Evolutionary conservation across 1,284 basidiomycete species (phyloP).

Genomic region (Moesziomyces aphidis): DNA sequence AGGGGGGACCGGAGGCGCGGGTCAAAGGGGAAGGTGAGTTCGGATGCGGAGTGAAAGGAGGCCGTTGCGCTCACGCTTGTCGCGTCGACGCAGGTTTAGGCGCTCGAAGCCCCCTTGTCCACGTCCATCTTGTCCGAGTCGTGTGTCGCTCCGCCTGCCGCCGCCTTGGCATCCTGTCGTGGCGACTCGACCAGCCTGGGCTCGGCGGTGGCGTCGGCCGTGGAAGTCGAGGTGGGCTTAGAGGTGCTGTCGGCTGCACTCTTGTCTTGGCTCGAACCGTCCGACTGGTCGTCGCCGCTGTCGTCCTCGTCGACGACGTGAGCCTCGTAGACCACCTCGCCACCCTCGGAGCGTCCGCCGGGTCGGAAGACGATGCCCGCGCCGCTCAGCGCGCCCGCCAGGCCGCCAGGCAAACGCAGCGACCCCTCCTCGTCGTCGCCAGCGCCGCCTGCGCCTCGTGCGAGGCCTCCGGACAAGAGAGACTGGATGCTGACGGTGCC

Average conservation of each 20-base stretch:
- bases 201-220: slow-evolving; percentile 17
- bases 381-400: slow-evolving; percentile 58
- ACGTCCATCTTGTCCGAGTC: slow-evolving; percentile 39
- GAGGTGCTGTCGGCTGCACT: slow-evolving; percentile 6
- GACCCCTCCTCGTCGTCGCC: slow-evolving; percentile 39
- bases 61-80: neutral
- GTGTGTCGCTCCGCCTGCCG: slow-evolving; percentile 24
- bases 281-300: slow-evolving; percentile 48
- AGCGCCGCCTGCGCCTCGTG: slow-evolving; percentile 46
- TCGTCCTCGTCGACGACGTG: slow-evolving; percentile 61
- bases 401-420: slow-evolving; percentile 48
- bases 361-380: slow-evolving; percentile 64
- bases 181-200: slow-evolving; percentile 57
- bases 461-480: slow-evolving; percentile 59
- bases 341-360: slow-evolving; percentile 51
- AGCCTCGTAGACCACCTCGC: slow-evolving; percentile 61
- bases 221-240: slow-evolving; percentile 1
- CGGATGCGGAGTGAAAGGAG: neutral
- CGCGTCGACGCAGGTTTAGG: neutral
- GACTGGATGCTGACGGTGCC: slow-evolving; percentile 61
- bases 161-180: slow-evolving; percentile 38
- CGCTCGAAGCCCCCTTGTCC: slow-evolving; percentile 19
- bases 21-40: neutral
- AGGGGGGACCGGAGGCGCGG: neutral
- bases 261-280: slow-evolving; percentile 18